These are phyloP conservation scores for Mycena citricolor DNA, from an alignment of 1,284 basidiomycete genomes.

Conservation along the genomic window DNA sequence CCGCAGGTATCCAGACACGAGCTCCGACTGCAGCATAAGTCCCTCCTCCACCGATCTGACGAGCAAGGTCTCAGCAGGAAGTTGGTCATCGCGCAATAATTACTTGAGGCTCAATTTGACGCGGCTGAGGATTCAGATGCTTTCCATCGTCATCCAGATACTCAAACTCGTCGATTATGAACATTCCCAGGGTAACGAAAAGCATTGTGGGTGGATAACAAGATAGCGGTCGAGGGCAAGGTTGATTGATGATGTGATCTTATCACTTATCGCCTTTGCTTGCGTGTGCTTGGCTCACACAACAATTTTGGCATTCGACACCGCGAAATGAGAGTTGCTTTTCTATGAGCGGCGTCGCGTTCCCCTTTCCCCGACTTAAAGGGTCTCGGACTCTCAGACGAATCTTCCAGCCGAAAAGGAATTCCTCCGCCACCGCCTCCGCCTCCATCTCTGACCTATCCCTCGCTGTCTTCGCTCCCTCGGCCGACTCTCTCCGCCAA, in stretches of 20 bases:
- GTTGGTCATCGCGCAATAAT: slow-evolving; percentile 31
- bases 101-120: slow-evolving; percentile 48
- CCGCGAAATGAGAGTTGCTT: slow-evolving; percentile 9
- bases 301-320: slow-evolving; percentile 2
- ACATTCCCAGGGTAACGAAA: slow-evolving; percentile 80
- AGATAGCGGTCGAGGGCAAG: slow-evolving; percentile 1
- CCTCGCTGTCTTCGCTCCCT: no score
- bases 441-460: slow-evolving; percentile 3
- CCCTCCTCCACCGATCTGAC: slow-evolving; percentile 88
- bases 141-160: slow-evolving; percentile 58
- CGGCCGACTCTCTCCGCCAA: slow-evolving; percentile 19
- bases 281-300: neutral
- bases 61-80: slow-evolving; percentile 6
- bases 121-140: slow-evolving; percentile 31
- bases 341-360: slow-evolving; percentile 11
- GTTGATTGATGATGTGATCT: slow-evolving; percentile 6
- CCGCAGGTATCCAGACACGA: slow-evolving; percentile 68
- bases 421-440: slow-evolving; percentile 1
- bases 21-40: slow-evolving; percentile 79
- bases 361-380: slow-evolving; percentile 10
- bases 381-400: slow-evolving; percentile 11
- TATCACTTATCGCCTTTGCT: slow-evolving; percentile 1
- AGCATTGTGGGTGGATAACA: slow-evolving; percentile 24
- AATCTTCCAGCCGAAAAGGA: slow-evolving; percentile 7
- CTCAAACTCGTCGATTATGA: slow-evolving; percentile 84